A percentile compares a stretch with the other conserved stretches of the same genome.
These are phyloP conservation scores for Fonsecaea pedrosoi DNA, from an alignment of 2,329 filamentous ascomycete species.

Conservation along the genomic window DNA sequence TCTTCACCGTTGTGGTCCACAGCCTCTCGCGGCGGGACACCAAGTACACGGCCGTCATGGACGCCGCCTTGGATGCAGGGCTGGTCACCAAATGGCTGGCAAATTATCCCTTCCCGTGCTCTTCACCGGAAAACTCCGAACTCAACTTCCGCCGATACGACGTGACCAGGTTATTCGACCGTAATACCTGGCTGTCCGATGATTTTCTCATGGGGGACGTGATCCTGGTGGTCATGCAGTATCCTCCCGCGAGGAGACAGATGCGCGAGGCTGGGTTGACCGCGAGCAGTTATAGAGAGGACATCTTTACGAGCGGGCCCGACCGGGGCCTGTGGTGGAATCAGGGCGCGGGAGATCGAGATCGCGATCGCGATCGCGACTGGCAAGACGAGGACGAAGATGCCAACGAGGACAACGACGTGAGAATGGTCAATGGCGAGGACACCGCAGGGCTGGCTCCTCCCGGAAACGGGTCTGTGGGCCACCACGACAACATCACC, in stretches of 20 bases:
- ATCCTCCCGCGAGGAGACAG: conserved; percentile 50
- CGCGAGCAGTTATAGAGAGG: conserved; percentile 50
- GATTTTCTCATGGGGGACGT: conserved; percentile 54
- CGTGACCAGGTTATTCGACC: conserved; percentile 48
- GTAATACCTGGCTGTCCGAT: conserved; percentile 50
- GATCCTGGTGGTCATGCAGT: conserved; percentile 47
- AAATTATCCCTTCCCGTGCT: conserved; percentile 72
- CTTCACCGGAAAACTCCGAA: conserved; percentile 45
- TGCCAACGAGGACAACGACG: conserved; percentile 57
- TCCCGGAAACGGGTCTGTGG: not conserved
- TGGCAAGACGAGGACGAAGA: conserved; percentile 47
- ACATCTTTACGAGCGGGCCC: conserved; percentile 7
- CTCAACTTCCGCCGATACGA: conserved; percentile 56
- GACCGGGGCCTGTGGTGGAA: conserved; percentile 9
- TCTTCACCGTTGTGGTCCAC: conserved; percentile 68
- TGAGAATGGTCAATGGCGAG: conserved; percentile 61
- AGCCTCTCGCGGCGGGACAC: conserved; percentile 52
- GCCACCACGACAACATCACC: conserved; percentile 13
- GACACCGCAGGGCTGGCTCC: conserved; percentile 52
- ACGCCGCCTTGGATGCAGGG: conserved; percentile 64
- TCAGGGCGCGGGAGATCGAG: not conserved
- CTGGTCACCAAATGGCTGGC: conserved; percentile 77
- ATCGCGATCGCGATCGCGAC: not conserved
- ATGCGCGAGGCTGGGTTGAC: conserved; percentile 52
- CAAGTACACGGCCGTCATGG: conserved; percentile 41